phyloP scores from a whole-genome alignment of 768 basidiomycete genomes.

The Brasilioporus rufonigricans region DNA sequence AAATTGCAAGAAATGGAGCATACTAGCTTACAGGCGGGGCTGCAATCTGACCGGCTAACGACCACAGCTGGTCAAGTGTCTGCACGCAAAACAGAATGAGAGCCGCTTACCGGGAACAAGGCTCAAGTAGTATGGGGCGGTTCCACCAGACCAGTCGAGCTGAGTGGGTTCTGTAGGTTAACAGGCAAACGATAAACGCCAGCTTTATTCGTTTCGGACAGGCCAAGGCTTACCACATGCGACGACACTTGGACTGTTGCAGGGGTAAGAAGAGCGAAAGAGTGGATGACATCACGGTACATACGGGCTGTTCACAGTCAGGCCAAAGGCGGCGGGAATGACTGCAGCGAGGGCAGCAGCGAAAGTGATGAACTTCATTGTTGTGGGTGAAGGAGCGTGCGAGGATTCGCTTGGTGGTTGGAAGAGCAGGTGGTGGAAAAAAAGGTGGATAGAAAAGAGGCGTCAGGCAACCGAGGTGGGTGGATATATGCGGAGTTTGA shows the following conservation, averaged over 20 bases:
- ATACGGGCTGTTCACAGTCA: constrained; percentile 72
- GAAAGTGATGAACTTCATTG: constrained; percentile 38
- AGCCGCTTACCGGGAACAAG: constrained; percentile 54
- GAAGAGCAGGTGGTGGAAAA: background rate
- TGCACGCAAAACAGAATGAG: too few species aligned
- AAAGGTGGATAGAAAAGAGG: background rate
- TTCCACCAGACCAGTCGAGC: constrained; percentile 52
- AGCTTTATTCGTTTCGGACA: background rate
- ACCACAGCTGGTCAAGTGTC: background rate
- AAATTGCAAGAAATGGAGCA: background rate
- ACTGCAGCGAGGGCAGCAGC: constrained; percentile 29
- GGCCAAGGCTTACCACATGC: constrained; percentile 50
- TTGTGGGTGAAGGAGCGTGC: constrained; percentile 19
- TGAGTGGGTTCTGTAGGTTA: constrained; percentile 66
- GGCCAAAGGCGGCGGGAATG: constrained; percentile 36
- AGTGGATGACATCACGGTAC: constrained; percentile 26
- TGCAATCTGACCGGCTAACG: constrained; percentile 49
- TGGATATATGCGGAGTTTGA: constrained; percentile 29
- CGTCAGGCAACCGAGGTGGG: background rate
- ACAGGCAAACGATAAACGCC: background rate
- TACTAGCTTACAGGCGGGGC: constrained; percentile 47
- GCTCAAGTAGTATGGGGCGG: constrained; percentile 55
- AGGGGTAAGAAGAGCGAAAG: background rate
- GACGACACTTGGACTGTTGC: constrained; percentile 37
- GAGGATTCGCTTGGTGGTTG: constrained; percentile 9